phyloP scores from a whole-genome alignment of 306 rosid species.

The Fragaria nilgerrensis region DNA sequence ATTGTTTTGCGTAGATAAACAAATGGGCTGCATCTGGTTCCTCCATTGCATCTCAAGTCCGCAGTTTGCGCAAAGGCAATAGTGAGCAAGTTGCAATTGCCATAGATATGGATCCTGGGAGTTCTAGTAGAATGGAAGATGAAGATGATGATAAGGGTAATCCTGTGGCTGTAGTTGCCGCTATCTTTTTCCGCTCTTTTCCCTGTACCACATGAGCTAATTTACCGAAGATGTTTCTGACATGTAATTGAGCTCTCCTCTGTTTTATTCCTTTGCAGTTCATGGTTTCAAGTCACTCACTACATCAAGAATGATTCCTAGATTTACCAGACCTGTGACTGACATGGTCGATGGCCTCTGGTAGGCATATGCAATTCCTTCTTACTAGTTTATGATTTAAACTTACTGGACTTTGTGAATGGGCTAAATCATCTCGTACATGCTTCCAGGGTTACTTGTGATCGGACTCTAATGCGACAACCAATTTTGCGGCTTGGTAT shows the following conservation, averaged over 20 bases:
- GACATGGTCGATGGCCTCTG: slow-evolving; percentile 96
- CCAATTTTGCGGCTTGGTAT: slow-evolving; percentile 84
- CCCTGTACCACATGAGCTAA: slow-evolving; percentile 5
- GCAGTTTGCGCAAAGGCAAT: slow-evolving; percentile 92
- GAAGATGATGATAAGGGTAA: slow-evolving; percentile 98
- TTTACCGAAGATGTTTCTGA: slow-evolving; percentile 1
- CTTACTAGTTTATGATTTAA: slow-evolving; percentile 12
- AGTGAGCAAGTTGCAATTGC: slow-evolving; percentile 90
- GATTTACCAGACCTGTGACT: slow-evolving; percentile 77
- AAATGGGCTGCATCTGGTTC: slow-evolving; percentile 63
- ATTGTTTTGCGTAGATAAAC: slow-evolving; percentile 44
- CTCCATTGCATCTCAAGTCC: slow-evolving; percentile 80
- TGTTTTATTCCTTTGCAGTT: slow-evolving; percentile 43
- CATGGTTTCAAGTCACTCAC: slow-evolving; percentile 97
- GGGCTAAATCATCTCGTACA: slow-evolving; percentile 18
- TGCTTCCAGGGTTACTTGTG: slow-evolving; percentile 86
- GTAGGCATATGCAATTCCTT: slow-evolving; percentile 39
- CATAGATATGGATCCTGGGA: slow-evolving; percentile 74
- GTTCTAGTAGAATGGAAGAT: slow-evolving; percentile 65
- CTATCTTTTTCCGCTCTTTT: slow-evolving; percentile 14
- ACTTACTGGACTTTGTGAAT: slow-evolving; percentile 10
- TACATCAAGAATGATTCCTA: slow-evolving; percentile 82
- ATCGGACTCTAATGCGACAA: slow-evolving; percentile 89
- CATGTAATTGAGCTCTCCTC: slow-evolving; percentile 9
- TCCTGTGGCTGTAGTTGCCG: slow-evolving; percentile 10